These are phyloP conservation scores for Syzygium oleosum DNA, from an alignment of 345 rosid genomes.

Conservation along the genomic window DNA sequence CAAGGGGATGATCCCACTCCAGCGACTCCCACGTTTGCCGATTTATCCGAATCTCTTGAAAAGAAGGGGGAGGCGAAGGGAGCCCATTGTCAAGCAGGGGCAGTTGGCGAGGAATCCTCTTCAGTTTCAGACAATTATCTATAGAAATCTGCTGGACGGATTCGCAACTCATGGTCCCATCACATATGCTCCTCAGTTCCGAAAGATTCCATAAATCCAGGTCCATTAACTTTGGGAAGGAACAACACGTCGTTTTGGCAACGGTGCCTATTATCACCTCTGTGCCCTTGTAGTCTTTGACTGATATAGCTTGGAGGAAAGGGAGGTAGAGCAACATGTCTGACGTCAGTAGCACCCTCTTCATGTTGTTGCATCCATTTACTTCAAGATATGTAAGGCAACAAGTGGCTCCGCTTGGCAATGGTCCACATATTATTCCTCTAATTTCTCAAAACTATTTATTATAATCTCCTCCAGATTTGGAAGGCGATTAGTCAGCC, in stretches of 20 bases:
- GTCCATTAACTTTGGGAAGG: too few species aligned
- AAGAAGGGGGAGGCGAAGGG: slow-evolving; percentile 3
- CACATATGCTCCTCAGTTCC: not conserved
- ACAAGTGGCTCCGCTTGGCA: not conserved
- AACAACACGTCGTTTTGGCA: too few species aligned
- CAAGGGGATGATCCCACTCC: slow-evolving; percentile 11
- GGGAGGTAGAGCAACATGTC: too few species aligned
- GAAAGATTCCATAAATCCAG: too few species aligned
- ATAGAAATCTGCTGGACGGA: not conserved
- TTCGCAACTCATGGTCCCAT: not conserved
- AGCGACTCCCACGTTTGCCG: not conserved
- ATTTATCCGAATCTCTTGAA: not conserved
- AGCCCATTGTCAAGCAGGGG: not conserved
- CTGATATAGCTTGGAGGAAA: too few species aligned
- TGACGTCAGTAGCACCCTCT: too few species aligned
- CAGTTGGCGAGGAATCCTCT: slow-evolving; percentile 6
- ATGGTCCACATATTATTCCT: slow-evolving; percentile 7
- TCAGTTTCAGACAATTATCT: not conserved
- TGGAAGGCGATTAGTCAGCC: not conserved
- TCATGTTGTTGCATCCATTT: too few species aligned
- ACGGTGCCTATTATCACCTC: too few species aligned
- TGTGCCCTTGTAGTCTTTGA: too few species aligned
- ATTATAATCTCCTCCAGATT: slow-evolving; percentile 3
- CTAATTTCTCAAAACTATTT: not conserved
- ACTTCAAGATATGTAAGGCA: not conserved